Evolutionary conservation across 2,329 filamentous ascomycete genomes (phyloP).

Genomic region (Nothomitra cinnamomea): DNA sequence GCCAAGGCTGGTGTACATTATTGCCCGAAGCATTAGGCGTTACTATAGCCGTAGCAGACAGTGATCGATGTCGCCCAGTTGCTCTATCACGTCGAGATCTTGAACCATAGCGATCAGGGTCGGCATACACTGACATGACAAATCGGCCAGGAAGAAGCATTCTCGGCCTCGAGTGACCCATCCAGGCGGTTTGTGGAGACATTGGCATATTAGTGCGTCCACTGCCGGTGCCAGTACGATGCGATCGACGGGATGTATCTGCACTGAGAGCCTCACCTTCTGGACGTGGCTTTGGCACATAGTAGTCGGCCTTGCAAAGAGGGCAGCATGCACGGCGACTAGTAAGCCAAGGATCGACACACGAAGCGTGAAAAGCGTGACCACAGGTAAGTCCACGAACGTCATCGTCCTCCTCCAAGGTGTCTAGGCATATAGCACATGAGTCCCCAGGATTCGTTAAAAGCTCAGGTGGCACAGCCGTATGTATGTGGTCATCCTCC

Average conservation of each 20-base stretch:
- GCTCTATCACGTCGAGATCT: background rate
- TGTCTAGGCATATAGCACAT: slow-evolving; percentile 92
- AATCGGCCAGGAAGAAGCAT: slow-evolving; percentile 23
- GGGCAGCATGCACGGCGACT: slow-evolving; percentile 89
- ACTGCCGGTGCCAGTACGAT: slow-evolving; percentile 1
- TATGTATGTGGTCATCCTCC: slow-evolving; percentile 61
- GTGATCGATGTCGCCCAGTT: background rate
- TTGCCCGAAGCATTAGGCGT: background rate
- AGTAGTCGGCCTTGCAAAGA: slow-evolving; percentile 96
- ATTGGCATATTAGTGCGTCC: background rate
- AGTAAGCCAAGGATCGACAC: slow-evolving; percentile 92
- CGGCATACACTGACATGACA: slow-evolving; percentile 13
- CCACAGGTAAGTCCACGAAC: slow-evolving; percentile 86
- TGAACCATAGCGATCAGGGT: slow-evolving; percentile 13
- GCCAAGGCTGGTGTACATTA: background rate
- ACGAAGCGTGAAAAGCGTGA: slow-evolving; percentile 94
- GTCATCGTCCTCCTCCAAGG: slow-evolving; percentile 86
- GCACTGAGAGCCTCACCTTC: slow-evolving; percentile 27
- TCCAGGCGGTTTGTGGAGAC: slow-evolving; percentile 3
- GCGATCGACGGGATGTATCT: background rate
- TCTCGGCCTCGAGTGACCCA: slow-evolving; percentile 17
- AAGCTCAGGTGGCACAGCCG: slow-evolving; percentile 65
- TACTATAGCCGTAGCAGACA: no score
- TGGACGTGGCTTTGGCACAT: slow-evolving; percentile 75
- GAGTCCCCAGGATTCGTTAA: slow-evolving; percentile 72